Conservation (phyloP, 148 eudicot genomes). For the Amaranthus cruentus region DNA sequence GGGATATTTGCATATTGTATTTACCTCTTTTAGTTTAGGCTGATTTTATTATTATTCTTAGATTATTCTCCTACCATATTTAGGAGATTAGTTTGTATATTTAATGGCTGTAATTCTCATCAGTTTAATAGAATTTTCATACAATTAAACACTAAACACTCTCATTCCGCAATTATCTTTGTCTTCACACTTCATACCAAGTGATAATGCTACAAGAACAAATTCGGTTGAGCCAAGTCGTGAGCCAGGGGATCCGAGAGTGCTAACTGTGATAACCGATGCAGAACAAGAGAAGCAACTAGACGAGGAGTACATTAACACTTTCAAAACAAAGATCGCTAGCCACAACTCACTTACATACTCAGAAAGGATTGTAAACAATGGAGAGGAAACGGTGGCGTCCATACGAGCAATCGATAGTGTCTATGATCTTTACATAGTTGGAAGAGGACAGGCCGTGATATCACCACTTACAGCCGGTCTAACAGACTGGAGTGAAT, state of each 20-base stretch:
- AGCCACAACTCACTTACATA: constrained; percentile 40
- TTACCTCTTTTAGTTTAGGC: too few relatives aligned
- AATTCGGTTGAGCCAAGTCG: constrained; percentile 21
- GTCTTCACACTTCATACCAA: constrained; percentile 52
- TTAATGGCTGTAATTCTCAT: too few relatives aligned
- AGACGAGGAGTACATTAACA: constrained; percentile 55
- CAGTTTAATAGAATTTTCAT: too few relatives aligned
- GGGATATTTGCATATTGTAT: too few relatives aligned
- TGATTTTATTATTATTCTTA: too few relatives aligned
- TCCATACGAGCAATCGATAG: constrained; percentile 59
- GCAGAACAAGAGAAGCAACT: constrained; percentile 46
- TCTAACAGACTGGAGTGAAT: constrained; percentile 94
- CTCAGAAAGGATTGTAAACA: constrained; percentile 45
- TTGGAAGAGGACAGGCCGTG: constrained; percentile 75
- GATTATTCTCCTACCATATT: too few relatives aligned
- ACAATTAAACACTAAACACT: too few relatives aligned
- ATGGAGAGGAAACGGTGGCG: constrained; percentile 76
- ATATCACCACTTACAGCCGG: constrained; percentile 76
- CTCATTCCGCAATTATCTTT: too few relatives aligned
- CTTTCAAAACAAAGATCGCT: constrained; percentile 42
- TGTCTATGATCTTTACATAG: constrained; percentile 60
- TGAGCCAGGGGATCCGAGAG: constrained; percentile 35
- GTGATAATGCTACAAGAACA: constrained; percentile 34
- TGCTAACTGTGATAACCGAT: constrained; percentile 48
- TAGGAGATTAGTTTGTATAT: too few relatives aligned